A percentile compares a stretch with the other conserved stretches of the same genome.
These are phyloP conservation scores for Heimioporus punctisporus DNA, from an alignment of 1,284 basidiomycete genomes.

Conservation along the genomic window DNA sequence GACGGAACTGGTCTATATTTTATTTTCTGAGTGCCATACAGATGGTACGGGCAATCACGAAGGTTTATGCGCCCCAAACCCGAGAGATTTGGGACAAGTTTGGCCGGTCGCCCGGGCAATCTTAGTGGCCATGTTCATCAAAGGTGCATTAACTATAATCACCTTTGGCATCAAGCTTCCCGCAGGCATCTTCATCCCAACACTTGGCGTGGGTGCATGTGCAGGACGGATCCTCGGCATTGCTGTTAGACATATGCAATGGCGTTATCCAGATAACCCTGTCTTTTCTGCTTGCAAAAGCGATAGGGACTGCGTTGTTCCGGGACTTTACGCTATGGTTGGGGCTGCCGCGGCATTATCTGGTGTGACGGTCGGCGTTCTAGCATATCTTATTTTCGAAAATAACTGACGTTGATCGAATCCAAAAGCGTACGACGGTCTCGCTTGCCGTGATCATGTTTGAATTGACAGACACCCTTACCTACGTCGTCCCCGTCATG, in stretches of 20 bases:
- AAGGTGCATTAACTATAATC: slow-evolving; percentile 83
- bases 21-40: slow-evolving; percentile 85
- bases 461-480: slow-evolving; percentile 93
- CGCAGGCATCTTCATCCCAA: slow-evolving; percentile 98
- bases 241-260: slow-evolving; percentile 79
- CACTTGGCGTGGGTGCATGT: slow-evolving; percentile 96
- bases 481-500: slow-evolving; percentile 97
- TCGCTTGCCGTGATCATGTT: slow-evolving; percentile 99
- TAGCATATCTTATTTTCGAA: neutral
- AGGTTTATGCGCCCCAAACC: slow-evolving; percentile 74
- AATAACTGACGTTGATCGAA: slow-evolving; percentile 9
- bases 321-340: slow-evolving; percentile 92
- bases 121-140: slow-evolving; percentile 77
- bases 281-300: slow-evolving; percentile 72
- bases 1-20: slow-evolving; percentile 90
- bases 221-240: slow-evolving; percentile 92
- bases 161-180: slow-evolving; percentile 96
- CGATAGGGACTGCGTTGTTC: slow-evolving; percentile 73
- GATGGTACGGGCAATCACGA: slow-evolving; percentile 58
- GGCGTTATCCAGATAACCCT: slow-evolving; percentile 58
- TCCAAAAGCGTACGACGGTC: slow-evolving; percentile 76
- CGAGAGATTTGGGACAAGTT: slow-evolving; percentile 58
- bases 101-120: slow-evolving; percentile 72
- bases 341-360: slow-evolving; percentile 89
- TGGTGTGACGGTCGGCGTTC: slow-evolving; percentile 75